Conservation (phyloP, 2,329 filamentous ascomycete species). For the Didymella segeticola region DNA sequence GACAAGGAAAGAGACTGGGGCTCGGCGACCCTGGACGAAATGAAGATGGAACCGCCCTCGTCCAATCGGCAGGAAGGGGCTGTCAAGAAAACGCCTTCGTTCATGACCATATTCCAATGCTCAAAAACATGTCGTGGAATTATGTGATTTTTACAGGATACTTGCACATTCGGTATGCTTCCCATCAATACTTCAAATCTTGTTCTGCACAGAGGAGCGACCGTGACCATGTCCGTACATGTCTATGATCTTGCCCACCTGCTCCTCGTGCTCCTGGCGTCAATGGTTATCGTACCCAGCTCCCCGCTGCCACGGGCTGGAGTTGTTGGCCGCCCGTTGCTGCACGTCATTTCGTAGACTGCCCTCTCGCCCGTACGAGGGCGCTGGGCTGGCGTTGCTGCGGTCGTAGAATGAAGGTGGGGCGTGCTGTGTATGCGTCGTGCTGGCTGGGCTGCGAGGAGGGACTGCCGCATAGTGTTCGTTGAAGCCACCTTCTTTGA, state of each 20-base stretch:
- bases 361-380: slow-evolving; percentile 21
- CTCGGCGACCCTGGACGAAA: slow-evolving; percentile 5
- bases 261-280: slow-evolving; percentile 49
- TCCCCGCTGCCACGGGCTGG: slow-evolving; percentile 70
- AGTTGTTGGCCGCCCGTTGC: slow-evolving; percentile 59
- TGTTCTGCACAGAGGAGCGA: slow-evolving; percentile 39
- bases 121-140: slow-evolving; percentile 19
- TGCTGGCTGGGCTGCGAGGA: slow-evolving; percentile 56
- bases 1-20: slow-evolving; percentile 6
- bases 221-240: slow-evolving; percentile 44
- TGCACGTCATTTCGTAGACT: slow-evolving; percentile 34
- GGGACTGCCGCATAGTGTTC: slow-evolving; percentile 51
- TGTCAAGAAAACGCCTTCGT: slow-evolving; percentile 28
- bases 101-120: slow-evolving; percentile 34
- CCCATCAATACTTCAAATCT: slow-evolving; percentile 32
- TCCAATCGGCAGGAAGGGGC: slow-evolving; percentile 11
- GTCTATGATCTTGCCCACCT: slow-evolving; percentile 45
- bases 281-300: slow-evolving; percentile 70
- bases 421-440: slow-evolving; percentile 13
- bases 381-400: slow-evolving; percentile 36
- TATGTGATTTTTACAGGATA: slow-evolving; percentile 22
- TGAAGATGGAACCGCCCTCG: slow-evolving; percentile 10
- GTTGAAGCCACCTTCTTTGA: slow-evolving; percentile 49
- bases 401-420: slow-evolving; percentile 46
- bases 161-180: slow-evolving; percentile 33